Evolutionary conservation across 768 basidiomycete genomes (phyloP), one percentile per base, ranked within the genome.

Genomic region (Coprinopsis strossmayeri): DNA sequence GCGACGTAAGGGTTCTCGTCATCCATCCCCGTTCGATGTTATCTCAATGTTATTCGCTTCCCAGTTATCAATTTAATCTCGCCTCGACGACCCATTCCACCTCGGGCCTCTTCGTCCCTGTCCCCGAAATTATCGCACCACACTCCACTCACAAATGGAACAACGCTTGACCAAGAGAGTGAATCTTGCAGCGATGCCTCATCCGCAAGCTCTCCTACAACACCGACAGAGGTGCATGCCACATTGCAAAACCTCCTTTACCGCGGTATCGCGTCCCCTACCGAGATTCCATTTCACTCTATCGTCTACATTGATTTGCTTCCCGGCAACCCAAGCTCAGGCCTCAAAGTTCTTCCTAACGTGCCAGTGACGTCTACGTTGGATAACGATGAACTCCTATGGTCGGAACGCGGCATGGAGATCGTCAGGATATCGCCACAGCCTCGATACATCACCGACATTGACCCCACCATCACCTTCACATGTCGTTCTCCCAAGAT

Each of bases 261-360:
- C 49, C 54, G 62, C 25, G 64, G 62, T 3, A 59, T 64, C n/a
- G 65, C 52, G 46, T 58, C 60, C 32, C 57, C 57, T 7, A 50
- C 55, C 10, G 61, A 64, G 18, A 54, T 58, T 17, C 45, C 58
- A 7, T 63, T 65, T 3, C 61, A 64, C 23, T 69, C 67, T 15
- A 63, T 73, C 47, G 63, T 76, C 38, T 73, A 65, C 44, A 77
- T 78, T 56, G 74, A 78, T 54, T 62, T 78, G 39, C 60, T 76
- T 27, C 68, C 70, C 0, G n/a, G n/a, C n/a, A 57, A 64, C 15
- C 27, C 45, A 26, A 24, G 26, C 41, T 45, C 51, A 46, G 62
- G 60, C 37, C 60, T 60, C 56, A 62, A 65, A 24, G 54, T 66
- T 47, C 53, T 70, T 25, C 17, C 66, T 66, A 45, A 64, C 68